Base-by-base conservation (phyloP, 352 stramenopile genomes). In the Phytopythium helicoides region DNA sequence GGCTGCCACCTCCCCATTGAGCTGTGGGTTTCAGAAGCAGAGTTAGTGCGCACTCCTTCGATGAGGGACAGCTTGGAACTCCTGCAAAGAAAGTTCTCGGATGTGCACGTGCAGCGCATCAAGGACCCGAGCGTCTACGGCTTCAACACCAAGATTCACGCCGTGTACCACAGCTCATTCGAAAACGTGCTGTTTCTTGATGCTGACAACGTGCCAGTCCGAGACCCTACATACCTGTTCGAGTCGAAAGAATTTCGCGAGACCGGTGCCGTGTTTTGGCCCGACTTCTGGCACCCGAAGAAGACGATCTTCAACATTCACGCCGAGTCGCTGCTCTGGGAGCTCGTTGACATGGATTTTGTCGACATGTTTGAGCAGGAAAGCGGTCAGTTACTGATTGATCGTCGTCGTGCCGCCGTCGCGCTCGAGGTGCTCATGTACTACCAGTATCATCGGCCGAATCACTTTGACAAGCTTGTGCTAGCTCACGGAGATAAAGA, bases 311-410 rank as follows among this genome's bases (percentile, higher is more conserved):
- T 88, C 60, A 84, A 85, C 40, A 75, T 90, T 49, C 74, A 88
- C 47, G 45, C 55, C 41, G 61, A 68, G 7, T 86, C 71, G 15
- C 56, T 90, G 23, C 45, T 89, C 18, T 90, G 79, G 76, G 54
- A 84, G 55, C 68, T 86, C n/a, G 58, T 90, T 16, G 66, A 86
- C 45, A 60, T 89, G 38, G 44, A 64, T 11, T 80, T 77, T 18
- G 60, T 88, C 33, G 73, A 89, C 62, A 89, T 88, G 76, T 89
- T 89, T 54, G 81, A 92, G 54, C 79, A 90, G 56, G 81, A 92
- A 47, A 89, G 76, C 46, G 81, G 76, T 0, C 81, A 92, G 47
- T 61, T 92, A 54, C 54, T 92, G n/a, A 69, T 92, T 49, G 70
- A 87, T 37, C 74, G 74, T 14, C 60, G 49, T 14, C 64, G 64